Conservation (phyloP, 345 rosid genomes). For the Eucalyptus virginea region DNA sequence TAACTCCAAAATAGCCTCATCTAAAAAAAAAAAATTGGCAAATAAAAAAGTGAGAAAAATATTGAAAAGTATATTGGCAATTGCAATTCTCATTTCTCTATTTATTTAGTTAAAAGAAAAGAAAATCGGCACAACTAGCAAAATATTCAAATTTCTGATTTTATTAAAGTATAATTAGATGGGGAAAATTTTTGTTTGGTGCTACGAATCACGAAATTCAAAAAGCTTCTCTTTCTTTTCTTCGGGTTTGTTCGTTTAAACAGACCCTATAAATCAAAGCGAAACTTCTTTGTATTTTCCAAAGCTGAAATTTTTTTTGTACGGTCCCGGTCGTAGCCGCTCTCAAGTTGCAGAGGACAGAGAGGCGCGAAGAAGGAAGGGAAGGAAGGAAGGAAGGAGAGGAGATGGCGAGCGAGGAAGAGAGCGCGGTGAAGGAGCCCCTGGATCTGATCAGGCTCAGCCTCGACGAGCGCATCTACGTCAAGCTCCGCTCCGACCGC, state of each 20-base stretch:
- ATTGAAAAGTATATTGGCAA: neutral
- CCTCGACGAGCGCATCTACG: constrained; percentile 98
- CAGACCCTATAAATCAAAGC: neutral
- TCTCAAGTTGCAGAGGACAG: neutral
- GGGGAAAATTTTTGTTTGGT: neutral
- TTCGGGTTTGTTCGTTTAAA: neutral
- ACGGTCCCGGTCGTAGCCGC: neutral
- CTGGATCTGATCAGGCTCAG: constrained; percentile 94
- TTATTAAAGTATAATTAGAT: neutral
- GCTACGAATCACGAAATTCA: neutral
- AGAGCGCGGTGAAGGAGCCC: constrained; percentile 96
- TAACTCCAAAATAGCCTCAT: neutral
- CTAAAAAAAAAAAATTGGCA: too few relatives aligned
- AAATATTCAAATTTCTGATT: neutral
- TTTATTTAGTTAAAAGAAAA: neutral
- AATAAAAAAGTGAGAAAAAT: neutral
- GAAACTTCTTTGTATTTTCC: neutral
- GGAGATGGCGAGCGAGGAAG: constrained; percentile 86
- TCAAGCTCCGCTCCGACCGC: constrained; percentile 98
- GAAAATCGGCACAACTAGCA: neutral
- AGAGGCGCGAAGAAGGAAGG: neutral
- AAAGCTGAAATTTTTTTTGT: neutral
- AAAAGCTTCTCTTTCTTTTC: neutral
- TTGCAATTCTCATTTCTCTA: neutral
- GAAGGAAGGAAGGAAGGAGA: neutral